Evolutionary conservation across 192 early-diverging fungal genomes (phyloP).

Genomic region (Linnemannia zychae): DNA sequence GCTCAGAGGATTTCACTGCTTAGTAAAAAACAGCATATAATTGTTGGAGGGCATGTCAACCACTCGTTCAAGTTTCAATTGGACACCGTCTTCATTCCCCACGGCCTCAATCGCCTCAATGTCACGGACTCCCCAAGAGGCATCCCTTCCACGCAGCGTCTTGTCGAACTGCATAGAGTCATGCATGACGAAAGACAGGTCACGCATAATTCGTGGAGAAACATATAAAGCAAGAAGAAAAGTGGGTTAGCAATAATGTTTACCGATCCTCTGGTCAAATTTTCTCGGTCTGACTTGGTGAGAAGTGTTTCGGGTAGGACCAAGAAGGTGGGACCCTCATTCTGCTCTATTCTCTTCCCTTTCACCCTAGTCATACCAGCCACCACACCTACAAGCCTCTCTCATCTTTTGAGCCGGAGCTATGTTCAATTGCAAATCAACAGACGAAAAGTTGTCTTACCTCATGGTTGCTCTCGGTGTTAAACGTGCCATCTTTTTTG

Average conservation of each 20-base stretch:
- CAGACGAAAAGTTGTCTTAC: conserved; percentile 17
- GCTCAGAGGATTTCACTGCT: conserved; percentile 9
- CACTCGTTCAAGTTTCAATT: conserved; percentile 25
- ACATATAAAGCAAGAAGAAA: neutral
- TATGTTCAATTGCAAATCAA: neutral
- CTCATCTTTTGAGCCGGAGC: neutral
- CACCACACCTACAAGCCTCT: neutral
- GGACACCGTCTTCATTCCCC: conserved; percentile 14
- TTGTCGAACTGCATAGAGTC: conserved; percentile 27
- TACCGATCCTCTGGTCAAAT: no score
- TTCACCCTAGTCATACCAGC: neutral
- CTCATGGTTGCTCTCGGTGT: conserved; percentile 49
- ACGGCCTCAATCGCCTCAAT: conserved; percentile 42
- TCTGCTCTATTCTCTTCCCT: neutral
- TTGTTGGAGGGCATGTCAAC: conserved; percentile 48
- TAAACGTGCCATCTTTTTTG: conserved; percentile 27
- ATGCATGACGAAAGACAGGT: neutral
- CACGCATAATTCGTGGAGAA: neutral
- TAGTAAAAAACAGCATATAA: conserved; percentile 38
- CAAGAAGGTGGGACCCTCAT: neutral
- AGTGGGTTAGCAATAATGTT: neutral
- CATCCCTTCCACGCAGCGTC: conserved; percentile 33
- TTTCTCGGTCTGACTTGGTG: no score
- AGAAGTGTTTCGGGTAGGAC: neutral
- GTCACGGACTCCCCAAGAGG: conserved; percentile 53